Evolutionary conservation across 208 protist genomes (phyloP).

Genomic region (Leishmania lainsoni): DNA sequence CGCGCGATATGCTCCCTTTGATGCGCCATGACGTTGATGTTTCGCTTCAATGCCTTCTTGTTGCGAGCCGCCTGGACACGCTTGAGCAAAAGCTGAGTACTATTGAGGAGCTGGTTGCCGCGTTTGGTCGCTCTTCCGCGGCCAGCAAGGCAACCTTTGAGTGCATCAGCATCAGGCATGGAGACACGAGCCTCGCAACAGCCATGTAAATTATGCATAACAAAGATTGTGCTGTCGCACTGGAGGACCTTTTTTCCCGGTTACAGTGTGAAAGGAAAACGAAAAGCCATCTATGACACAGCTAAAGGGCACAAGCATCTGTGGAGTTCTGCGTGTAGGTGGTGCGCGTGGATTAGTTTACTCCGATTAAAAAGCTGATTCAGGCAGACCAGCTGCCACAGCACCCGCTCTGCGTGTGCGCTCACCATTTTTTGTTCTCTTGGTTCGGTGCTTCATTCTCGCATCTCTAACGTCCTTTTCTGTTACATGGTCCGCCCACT

Average conservation of each 20-base stretch:
- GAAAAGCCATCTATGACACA: background rate
- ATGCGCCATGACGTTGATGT: background rate
- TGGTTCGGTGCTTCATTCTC: background rate
- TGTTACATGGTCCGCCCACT: too few relatives aligned
- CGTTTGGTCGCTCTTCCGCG: background rate
- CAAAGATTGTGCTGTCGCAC: background rate
- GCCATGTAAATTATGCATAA: background rate
- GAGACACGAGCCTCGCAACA: background rate
- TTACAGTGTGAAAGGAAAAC: background rate
- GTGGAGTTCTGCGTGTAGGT: background rate
- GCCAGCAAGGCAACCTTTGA: conserved; percentile 2
- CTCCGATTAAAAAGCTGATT: too few relatives aligned
- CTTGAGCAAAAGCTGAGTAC: background rate
- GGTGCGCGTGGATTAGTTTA: background rate
- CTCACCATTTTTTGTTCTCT: background rate
- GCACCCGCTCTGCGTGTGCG: background rate
- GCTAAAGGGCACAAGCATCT: background rate
- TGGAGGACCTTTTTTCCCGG: background rate
- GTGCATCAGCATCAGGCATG: background rate
- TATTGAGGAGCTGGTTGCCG: background rate
- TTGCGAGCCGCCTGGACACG: background rate
- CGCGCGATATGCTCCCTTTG: background rate
- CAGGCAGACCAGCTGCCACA: background rate
- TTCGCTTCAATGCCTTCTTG: background rate
- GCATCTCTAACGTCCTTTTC: background rate